Conservation (phyloP, 345 rosid species). For the Populus simonii region DNA sequence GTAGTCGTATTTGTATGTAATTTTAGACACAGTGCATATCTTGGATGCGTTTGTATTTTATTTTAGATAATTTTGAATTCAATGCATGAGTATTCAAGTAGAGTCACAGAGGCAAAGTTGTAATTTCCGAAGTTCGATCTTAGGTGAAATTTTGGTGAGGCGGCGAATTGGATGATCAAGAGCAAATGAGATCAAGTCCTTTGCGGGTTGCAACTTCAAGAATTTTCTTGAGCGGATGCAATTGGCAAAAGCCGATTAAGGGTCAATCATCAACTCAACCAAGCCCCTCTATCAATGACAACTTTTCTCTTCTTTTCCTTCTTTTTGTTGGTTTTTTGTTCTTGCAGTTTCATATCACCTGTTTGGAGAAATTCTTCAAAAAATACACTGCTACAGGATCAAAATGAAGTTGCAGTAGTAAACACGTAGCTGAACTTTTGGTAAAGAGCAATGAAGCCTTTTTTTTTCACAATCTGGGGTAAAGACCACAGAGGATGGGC, state of each 20-base stretch:
- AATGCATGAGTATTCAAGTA: neutral
- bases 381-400: neutral
- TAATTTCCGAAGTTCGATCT: neutral
- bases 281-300: too few species aligned
- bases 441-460: neutral
- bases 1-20: constrained; percentile 22
- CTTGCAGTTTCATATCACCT: too few species aligned
- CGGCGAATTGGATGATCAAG: neutral
- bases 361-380: neutral
- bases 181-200: neutral
- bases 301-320: too few species aligned
- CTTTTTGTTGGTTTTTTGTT: too few species aligned
- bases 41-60: neutral
- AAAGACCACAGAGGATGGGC: too few species aligned
- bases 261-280: too few species aligned
- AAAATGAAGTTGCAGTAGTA: neutral
- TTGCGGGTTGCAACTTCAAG: neutral
- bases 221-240: neutral
- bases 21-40: neutral
- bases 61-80: constrained; percentile 1
- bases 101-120: neutral
- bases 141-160: neutral
- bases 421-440: neutral
- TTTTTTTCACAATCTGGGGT: too few species aligned
- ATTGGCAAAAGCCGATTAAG: too few species aligned